Base-by-base conservation (phyloP, 1,139 yeast species). In the Geotrichum fermentans region DNA sequence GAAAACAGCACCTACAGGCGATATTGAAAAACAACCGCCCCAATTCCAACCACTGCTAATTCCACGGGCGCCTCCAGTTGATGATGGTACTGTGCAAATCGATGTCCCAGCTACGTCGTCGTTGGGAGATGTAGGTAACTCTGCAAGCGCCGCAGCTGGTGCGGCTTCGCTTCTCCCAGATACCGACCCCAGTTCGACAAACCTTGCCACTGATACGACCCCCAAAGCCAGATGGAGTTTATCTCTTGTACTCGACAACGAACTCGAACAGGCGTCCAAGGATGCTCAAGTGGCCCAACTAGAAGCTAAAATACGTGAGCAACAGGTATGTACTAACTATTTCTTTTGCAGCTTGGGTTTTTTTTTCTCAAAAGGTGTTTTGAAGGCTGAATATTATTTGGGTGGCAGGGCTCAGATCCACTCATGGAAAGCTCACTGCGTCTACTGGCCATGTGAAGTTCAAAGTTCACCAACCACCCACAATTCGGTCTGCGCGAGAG, bases 261-360 rank as follows among this genome's bases (percentile, higher is more conserved):
- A 45, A 26, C 37, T 45, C 6, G 44, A 40, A 21, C 40, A 43
- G 4, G 45, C 44, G 13, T 40, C 49, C 28, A 38, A 45, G 7
- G 45, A 29, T 14, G 43, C 38, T 22, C 34, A 36, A 7, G n/a
- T 36, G 16, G 16, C 40, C 11, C 8, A 11, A 6, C 17, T 36
- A 4, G 40, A 36, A 13, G n/a, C 24, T 8, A 36, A 36, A 36
- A 21, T 36, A 18, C 26, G 40, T 11, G 22, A 4, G 8, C 40
- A 36, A 13, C 28, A 24, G 28, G 40, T 36, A 36, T 20, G 40
- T 45, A 18, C 20, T 29, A 33, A 20, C 17, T 16, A 16, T 39
- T 17, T 18, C 21, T 17, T 18, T 24, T 39, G 8, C 28, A 24
- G 28, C 6, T 6, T 24, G 28, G 28, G 28, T 24, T 24, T 24